Percentiles rank a stretch among this genome's conserved stretches.
Evolutionary conservation across 2,329 filamentous ascomycete genomes (phyloP).

Genomic region (Alternaria alternata): DNA sequence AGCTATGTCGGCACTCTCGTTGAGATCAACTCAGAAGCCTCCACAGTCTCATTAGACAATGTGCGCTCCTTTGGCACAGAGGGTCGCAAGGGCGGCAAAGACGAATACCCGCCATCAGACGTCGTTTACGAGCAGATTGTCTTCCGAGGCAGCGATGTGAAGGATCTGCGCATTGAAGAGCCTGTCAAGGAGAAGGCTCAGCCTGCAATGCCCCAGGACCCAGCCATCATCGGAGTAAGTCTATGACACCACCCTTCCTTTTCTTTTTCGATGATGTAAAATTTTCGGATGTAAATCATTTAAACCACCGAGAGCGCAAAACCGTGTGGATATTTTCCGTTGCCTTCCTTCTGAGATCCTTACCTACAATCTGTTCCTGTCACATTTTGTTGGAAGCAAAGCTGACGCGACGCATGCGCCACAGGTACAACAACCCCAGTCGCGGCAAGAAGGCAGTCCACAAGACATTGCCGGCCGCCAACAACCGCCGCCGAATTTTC

Average conservation of each 20-base stretch:
- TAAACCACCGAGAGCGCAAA: conserved; percentile 91
- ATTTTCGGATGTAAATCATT: conserved; percentile 95
- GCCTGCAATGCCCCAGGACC: conserved; percentile 86
- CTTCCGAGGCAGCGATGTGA: conserved; percentile 97
- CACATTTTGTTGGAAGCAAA: conserved; percentile 14
- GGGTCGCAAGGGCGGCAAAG: conserved; percentile 80
- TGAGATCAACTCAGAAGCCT: conserved; percentile 97
- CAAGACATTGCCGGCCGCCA: conserved; percentile 41
- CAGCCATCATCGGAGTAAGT: conserved; percentile 97
- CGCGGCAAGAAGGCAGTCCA: conserved; percentile 29
- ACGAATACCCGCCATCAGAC: conserved; percentile 84
- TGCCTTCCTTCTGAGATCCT: conserved; percentile 97
- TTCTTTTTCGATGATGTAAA: conserved; percentile 77
- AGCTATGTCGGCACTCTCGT: conserved; percentile 96
- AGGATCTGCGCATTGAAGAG: conserved; percentile 94
- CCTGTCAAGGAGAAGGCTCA: conserved; percentile 75
- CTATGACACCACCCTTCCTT: conserved; percentile 16
- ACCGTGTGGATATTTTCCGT: conserved; percentile 95
- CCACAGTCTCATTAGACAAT: conserved; percentile 96
- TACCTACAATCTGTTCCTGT: conserved; percentile 19
- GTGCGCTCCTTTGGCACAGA: conserved; percentile 95
- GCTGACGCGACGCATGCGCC: conserved; percentile 38
- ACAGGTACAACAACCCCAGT: conserved; percentile 44
- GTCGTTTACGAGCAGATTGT: conserved; percentile 98
- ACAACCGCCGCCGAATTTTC: conserved; percentile 51